A percentile compares a stretch with the other conserved stretches of the same genome.
These are phyloP conservation scores for Syzygium oleosum DNA, from an alignment of 345 rosid genomes.

Conservation along the genomic window DNA sequence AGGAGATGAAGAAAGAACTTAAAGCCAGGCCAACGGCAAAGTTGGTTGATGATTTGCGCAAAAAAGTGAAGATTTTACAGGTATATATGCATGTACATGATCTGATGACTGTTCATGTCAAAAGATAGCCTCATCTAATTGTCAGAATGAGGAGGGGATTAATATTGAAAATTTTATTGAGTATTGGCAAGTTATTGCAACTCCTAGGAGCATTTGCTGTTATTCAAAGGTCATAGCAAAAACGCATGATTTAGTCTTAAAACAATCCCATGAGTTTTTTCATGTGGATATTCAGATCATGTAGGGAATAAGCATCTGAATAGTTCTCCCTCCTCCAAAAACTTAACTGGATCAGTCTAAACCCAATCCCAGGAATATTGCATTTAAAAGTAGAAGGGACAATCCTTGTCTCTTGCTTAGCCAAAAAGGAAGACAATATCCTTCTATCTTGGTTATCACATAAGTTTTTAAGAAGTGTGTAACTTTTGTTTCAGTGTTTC, in stretches of 20 bases:
- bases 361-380: neutral
- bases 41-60: conserved; percentile 88
- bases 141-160: neutral
- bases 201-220: neutral
- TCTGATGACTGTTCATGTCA: neutral
- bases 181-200: neutral
- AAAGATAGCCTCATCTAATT: neutral
- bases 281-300: neutral
- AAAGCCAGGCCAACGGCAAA: conserved; percentile 87
- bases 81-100: conserved; percentile 20
- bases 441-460: neutral
- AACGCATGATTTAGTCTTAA: neutral
- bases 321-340: neutral
- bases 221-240: neutral
- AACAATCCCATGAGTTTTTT: neutral
- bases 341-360: neutral
- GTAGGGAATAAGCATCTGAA: neutral
- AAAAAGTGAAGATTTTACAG: conserved; percentile 98
- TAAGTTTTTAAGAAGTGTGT: neutral
- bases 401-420: neutral
- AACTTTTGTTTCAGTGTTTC: neutral
- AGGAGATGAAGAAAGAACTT: conserved; percentile 91
- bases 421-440: neutral
- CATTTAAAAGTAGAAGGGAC: neutral
- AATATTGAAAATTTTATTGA: neutral